Conservation (phyloP, 495 filamentous ascomycete species). For the Stereocaulon alpinum region DNA sequence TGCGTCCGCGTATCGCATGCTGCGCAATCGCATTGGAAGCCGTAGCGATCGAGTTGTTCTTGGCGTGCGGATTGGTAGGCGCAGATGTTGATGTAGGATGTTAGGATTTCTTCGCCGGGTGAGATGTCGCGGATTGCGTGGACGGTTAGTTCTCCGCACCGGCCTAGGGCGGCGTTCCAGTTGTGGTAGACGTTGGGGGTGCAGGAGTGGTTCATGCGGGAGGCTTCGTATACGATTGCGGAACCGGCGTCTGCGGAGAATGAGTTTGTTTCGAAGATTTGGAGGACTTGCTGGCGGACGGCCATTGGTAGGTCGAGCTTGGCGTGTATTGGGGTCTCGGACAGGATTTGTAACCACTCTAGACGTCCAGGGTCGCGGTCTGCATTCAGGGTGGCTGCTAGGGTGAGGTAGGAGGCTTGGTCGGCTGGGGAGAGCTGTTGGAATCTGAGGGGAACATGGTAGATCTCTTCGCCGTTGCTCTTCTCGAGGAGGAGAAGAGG, state of each 20-base stretch:
- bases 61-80: background rate
- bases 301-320: background rate
- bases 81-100: background rate
- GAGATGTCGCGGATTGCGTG: background rate
- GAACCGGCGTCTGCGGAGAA: background rate
- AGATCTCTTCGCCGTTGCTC: background rate
- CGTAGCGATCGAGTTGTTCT: background rate
- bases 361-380: background rate
- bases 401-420: background rate
- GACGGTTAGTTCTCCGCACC: background rate
- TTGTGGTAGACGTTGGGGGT: conserved; percentile 5
- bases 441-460: background rate
- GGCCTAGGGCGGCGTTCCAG: background rate
- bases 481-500: background rate
- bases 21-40: background rate
- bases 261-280: background rate
- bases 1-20: background rate
- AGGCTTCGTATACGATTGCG: background rate
- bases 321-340: too few species aligned
- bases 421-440: background rate
- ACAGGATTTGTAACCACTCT: background rate
- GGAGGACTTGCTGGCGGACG: background rate
- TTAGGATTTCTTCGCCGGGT: background rate
- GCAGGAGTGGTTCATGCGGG: conserved; percentile 7
- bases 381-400: background rate